Conservation (phyloP, 2,329 filamentous ascomycete genomes). For the Ophiostoma sp. region DNA sequence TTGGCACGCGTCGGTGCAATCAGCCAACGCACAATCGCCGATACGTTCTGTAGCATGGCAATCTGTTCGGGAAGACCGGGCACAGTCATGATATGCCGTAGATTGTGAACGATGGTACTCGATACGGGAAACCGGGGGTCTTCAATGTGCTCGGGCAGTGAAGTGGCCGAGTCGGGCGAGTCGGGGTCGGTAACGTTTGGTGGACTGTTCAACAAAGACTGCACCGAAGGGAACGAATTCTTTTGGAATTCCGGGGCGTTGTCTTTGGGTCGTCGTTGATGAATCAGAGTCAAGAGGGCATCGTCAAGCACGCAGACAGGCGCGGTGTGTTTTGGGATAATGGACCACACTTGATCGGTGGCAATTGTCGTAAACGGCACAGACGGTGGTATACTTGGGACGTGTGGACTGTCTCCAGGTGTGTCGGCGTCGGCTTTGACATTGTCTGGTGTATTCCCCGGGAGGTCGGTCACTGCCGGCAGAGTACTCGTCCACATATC, state of each 20-base stretch:
- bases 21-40: neutral
- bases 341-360: neutral
- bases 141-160: neutral
- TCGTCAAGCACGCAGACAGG: neutral
- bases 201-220: neutral
- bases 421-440: neutral
- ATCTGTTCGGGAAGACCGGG: constrained; percentile 3
- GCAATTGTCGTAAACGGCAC: constrained; percentile 3
- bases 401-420: neutral
- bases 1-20: constrained; percentile 3
- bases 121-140: neutral
- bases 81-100: neutral
- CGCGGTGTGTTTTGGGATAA: neutral
- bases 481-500: neutral
- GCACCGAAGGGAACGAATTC: neutral
- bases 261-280: neutral
- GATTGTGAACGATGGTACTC: neutral
- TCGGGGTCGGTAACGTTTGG: neutral
- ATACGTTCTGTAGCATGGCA: constrained; percentile 1
- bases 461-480: neutral
- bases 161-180: neutral
- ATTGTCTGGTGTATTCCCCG: neutral
- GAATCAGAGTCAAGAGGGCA: neutral
- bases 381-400: neutral
- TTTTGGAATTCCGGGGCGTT: neutral